Evolutionary conservation across 177 flowering plant genomes (phyloP).

Genomic region (Vitis hybrid): DNA sequence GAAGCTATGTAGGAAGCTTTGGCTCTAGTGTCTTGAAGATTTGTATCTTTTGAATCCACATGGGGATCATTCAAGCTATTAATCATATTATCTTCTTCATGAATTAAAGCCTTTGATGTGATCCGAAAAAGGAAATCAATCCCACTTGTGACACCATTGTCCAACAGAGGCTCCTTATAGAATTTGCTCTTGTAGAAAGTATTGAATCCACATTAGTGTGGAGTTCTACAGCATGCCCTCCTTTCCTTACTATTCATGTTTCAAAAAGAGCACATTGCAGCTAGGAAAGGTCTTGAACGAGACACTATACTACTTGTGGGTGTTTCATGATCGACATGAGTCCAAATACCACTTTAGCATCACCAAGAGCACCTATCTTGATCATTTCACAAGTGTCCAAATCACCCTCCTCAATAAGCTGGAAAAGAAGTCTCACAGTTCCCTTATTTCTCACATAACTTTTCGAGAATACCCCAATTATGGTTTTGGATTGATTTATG

Average conservation of each 20-base stretch:
- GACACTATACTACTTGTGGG: slow-evolving; percentile 65
- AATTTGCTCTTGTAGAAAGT: slow-evolving; percentile 2
- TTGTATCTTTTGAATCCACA: too few relatives aligned
- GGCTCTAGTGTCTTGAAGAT: too few relatives aligned
- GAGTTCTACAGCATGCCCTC: slow-evolving; percentile 67
- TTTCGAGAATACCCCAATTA: too few relatives aligned
- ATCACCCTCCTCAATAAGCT: slow-evolving; percentile 91
- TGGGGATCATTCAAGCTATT: too few relatives aligned
- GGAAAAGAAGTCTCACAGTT: slow-evolving; percentile 75
- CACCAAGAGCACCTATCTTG: slow-evolving; percentile 75
- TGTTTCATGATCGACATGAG: slow-evolving; percentile 41
- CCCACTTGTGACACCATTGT: too few relatives aligned
- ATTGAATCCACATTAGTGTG: slow-evolving; percentile 58
- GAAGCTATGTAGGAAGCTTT: too few relatives aligned
- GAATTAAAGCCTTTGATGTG: too few relatives aligned
- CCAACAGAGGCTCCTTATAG: too few relatives aligned
- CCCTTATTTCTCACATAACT: slow-evolving; percentile 37
- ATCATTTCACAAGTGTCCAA: slow-evolving; percentile 78
- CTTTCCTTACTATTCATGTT: slow-evolving; percentile 60
- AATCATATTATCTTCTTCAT: too few relatives aligned
- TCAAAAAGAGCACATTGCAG: slow-evolving; percentile 56
- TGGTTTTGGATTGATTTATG: too few relatives aligned
- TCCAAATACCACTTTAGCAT: slow-evolving; percentile 77
- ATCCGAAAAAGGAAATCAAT: too few relatives aligned
- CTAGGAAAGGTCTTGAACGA: slow-evolving; percentile 54